phyloP scores from a whole-genome alignment of 495 filamentous ascomycete genomes.

The Talaromyces liani region DNA sequence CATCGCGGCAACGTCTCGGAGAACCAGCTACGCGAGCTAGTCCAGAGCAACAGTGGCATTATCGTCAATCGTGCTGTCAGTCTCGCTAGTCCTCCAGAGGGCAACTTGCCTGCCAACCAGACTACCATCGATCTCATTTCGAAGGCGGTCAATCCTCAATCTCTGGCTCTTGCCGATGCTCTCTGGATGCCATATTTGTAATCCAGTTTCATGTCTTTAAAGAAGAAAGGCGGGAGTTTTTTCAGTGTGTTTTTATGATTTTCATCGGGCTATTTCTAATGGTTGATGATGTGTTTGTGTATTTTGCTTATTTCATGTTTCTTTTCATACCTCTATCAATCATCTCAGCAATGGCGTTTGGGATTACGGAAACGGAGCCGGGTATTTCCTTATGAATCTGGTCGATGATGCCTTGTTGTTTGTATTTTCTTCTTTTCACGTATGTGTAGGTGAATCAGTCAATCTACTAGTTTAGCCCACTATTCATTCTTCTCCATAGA shows the following conservation, averaged over 20 bases:
- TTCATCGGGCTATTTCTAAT: background rate
- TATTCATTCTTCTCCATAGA: background rate
- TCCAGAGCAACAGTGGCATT: constrained; percentile 79
- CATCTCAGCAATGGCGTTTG: constrained; percentile 2
- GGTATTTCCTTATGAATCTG: background rate
- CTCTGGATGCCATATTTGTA: constrained; percentile 97
- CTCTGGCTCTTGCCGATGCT: constrained; percentile 75
- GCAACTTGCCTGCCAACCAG: constrained; percentile 86
- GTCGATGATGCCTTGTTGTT: constrained; percentile 1
- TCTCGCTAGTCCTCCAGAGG: constrained; percentile 56
- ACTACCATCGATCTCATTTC: constrained; percentile 89
- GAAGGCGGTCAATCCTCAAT: constrained; percentile 77
- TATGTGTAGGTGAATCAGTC: background rate
- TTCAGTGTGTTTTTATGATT: background rate
- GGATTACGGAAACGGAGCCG: background rate
- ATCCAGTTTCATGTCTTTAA: constrained; percentile 1
- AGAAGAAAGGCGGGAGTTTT: background rate
- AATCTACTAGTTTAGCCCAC: background rate
- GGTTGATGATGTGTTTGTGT: background rate
- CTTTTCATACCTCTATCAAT: background rate
- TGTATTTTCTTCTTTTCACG: background rate
- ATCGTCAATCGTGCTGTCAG: constrained; percentile 84
- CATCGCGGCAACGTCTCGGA: constrained; percentile 63
- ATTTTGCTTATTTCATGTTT: constrained; percentile 15
- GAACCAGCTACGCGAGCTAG: constrained; percentile 71